phyloP scores from a whole-genome alignment of 768 basidiomycete genomes.

The Hygrocybe punicea region DNA sequence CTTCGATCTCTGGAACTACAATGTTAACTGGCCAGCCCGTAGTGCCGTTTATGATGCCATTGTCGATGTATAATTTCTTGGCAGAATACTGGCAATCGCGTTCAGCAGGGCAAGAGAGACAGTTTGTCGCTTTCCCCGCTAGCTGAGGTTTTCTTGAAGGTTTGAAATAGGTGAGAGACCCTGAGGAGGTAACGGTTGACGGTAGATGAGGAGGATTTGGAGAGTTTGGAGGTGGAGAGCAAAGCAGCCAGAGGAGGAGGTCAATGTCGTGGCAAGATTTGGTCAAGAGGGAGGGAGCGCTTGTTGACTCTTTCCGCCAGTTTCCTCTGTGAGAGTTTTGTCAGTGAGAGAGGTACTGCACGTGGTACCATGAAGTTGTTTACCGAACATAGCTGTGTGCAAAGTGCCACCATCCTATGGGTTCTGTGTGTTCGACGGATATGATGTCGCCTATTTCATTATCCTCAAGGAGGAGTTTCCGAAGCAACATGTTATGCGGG shows the following conservation, averaged over 20 bases:
- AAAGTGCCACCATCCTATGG: slow-evolving; percentile 4
- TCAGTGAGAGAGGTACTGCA: neutral
- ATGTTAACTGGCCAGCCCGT: slow-evolving; percentile 1
- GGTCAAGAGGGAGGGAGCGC: slow-evolving; percentile 1
- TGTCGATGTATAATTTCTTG: slow-evolving; percentile 1
- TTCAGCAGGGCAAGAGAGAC: slow-evolving; percentile 2
- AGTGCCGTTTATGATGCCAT: neutral
- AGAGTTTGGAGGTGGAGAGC: slow-evolving; percentile 4
- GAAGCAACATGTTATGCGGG: neutral
- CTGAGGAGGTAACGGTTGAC: neutral
- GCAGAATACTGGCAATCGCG: neutral
- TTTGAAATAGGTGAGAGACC: slow-evolving; percentile 2
- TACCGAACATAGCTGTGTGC: slow-evolving; percentile 3
- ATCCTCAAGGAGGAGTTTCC: slow-evolving; percentile 2
- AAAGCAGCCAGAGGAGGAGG: slow-evolving; percentile 2
- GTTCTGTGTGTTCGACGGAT: slow-evolving; percentile 1
- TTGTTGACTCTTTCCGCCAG: slow-evolving; percentile 2
- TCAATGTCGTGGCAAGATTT: slow-evolving; percentile 5
- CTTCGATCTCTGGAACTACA: neutral
- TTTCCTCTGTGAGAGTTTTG: neutral
- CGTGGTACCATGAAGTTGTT: neutral
- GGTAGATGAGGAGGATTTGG: neutral
- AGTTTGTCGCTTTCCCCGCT: neutral
- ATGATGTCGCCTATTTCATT: neutral
- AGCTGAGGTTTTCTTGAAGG: neutral